Evolutionary conservation across 1,284 basidiomycete genomes (phyloP), one percentile per base, ranked within the genome.

Genomic region (Pholiota adiposa): DNA sequence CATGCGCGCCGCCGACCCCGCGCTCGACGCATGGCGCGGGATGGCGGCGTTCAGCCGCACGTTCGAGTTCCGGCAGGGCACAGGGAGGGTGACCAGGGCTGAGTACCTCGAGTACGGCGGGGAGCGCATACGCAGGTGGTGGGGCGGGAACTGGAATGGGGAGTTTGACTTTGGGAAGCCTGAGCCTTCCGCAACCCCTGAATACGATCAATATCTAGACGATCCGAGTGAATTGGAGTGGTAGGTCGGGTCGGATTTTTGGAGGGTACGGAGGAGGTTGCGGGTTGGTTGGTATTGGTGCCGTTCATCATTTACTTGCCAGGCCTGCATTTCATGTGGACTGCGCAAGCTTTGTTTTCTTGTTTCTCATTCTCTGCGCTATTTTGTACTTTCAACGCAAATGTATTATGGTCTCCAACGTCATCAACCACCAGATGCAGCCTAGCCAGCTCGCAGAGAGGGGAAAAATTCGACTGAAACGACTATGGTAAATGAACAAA

Each of bases 41-140:
- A 97, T 98, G 93, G 92, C 93, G 3, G 81, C 82, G 60, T 97
- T 96, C 79, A 86, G 89, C 23, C 72, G 74, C 53, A 89, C 87
- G 6, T 77, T 81, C 0, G 88, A 85, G 60, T 91, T 89, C 61
- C 70, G 69, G 31, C 27, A 6, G 21, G 54, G 54, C 44, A 70
- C 73, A 19, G 82, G 87, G 3, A 80, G 81, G 0, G 82, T 92
- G 46, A 93, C 90, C 2, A 85, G 82, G 67, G 85, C 83, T 3
- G 93, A 97, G 69, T 99, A 98, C 66, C 88, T 96, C 3, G 97
- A 99, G 74, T 87, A 88, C 77, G 97, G 97, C 0, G 86, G 87
- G 1, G 96, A 98, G 73, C 75, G 90, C 38, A 79, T 91, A 58
- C 87, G 85, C 67, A 77, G 79, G 63, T 93, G 91, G 91, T 93